phyloP scores from a whole-genome alignment of 2,329 filamentous ascomycete genomes.

The Reticulascus tulasneorum region DNA sequence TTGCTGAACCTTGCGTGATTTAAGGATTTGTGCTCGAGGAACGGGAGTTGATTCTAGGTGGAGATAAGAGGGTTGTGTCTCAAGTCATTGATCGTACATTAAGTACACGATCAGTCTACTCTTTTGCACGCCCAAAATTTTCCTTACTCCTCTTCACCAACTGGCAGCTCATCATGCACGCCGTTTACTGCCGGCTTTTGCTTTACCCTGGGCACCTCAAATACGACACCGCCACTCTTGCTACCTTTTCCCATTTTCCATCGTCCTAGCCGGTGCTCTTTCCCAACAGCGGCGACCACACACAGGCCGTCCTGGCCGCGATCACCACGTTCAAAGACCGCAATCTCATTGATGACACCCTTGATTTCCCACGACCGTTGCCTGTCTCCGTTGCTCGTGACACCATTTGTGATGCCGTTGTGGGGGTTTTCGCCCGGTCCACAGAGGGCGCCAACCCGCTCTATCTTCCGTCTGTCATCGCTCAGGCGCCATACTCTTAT shows the following conservation, averaged over 20 bases:
- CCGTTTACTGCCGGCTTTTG: slow-evolving; percentile 28
- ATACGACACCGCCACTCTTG: slow-evolving; percentile 81
- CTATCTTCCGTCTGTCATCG: slow-evolving; percentile 75
- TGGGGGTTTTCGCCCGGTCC: slow-evolving; percentile 16
- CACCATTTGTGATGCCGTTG: slow-evolving; percentile 20
- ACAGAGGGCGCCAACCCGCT: slow-evolving; percentile 62
- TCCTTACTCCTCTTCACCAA: slow-evolving; percentile 14
- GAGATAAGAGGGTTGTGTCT: slow-evolving; percentile 7
- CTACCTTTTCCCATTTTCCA: slow-evolving; percentile 61
- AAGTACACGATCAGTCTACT: slow-evolving; percentile 8
- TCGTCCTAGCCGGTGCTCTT: slow-evolving; percentile 78
- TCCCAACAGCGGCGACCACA: slow-evolving; percentile 80
- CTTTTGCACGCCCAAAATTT: slow-evolving; percentile 6
- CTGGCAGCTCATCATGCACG: slow-evolving; percentile 21
- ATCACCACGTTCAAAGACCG: slow-evolving; percentile 80
- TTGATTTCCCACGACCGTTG: too few relatives aligned
- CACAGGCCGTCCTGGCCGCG: slow-evolving; percentile 73
- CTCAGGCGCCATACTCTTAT: slow-evolving; percentile 82
- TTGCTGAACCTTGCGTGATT: too few relatives aligned
- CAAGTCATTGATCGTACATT: slow-evolving; percentile 11
- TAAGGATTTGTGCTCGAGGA: too few relatives aligned
- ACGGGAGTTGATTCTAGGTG: too few relatives aligned
- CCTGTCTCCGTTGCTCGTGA: slow-evolving; percentile 7
- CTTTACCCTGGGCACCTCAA: slow-evolving; percentile 64
- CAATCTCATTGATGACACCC: slow-evolving; percentile 85